Evolutionary conservation across 805 yeast species (phyloP).

Genomic region (Zygosaccharomyces bailii): DNA sequence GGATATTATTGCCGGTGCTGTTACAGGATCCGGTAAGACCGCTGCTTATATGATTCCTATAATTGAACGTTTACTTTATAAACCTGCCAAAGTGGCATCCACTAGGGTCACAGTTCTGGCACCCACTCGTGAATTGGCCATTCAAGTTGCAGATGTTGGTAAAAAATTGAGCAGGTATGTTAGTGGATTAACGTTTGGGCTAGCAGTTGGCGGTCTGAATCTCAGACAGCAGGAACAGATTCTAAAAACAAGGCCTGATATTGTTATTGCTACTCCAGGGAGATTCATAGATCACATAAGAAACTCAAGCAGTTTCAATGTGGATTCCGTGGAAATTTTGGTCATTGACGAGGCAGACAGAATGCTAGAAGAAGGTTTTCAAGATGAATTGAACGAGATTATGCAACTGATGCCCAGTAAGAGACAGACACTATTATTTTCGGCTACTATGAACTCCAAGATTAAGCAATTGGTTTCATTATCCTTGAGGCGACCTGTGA

Average conservation of each 20-base stretch:
- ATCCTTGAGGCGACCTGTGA: slow-evolving; percentile 84
- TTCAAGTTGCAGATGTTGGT: slow-evolving; percentile 94
- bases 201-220: slow-evolving; percentile 98
- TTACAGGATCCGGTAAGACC: slow-evolving; percentile 98
- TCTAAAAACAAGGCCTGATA: slow-evolving; percentile 86
- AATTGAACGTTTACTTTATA: slow-evolving; percentile 83
- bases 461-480: slow-evolving; percentile 84
- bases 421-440: slow-evolving; percentile 89
- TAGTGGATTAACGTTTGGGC: slow-evolving; percentile 74
- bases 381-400: slow-evolving; percentile 88
- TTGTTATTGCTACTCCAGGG: slow-evolving; percentile 98
- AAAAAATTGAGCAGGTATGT: slow-evolving; percentile 76
- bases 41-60: slow-evolving; percentile 98
- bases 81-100: slow-evolving; percentile 80
- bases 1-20: slow-evolving; percentile 98
- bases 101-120: slow-evolving; percentile 88
- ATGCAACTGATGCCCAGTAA: slow-evolving; percentile 80
- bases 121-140: slow-evolving; percentile 97
- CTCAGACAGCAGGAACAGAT: slow-evolving; percentile 94
- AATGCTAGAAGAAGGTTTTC: slow-evolving; percentile 99
- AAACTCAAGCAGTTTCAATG: slow-evolving; percentile 88
- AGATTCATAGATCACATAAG: slow-evolving; percentile 95
- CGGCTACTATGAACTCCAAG: slow-evolving; percentile 97
- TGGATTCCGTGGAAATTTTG: slow-evolving; percentile 86
- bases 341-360: slow-evolving; percentile 98